Base-by-base conservation (phyloP, 768 basidiomycete species). In the Cystobasidium ongulense region DNA sequence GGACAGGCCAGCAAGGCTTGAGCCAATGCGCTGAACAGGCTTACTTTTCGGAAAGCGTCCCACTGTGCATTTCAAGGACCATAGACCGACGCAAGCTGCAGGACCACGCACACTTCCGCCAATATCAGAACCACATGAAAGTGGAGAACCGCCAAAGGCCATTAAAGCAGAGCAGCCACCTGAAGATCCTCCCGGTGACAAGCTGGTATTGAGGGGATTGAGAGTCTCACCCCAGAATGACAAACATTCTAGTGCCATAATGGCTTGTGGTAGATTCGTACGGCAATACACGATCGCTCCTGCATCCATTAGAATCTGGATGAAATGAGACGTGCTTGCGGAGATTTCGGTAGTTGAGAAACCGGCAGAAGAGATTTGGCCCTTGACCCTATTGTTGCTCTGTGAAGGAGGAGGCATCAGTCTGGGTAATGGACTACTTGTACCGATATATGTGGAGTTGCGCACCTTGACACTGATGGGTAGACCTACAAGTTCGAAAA, bases 151-250 rank as follows among this genome's bases (percentile, higher is more conserved):
- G 2, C 65, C 65, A 52, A 39, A 29, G 13, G 39, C 65, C 65
- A 67, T 67, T 29, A 67, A 52, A 39, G 65, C 65, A 2, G 65
- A 67, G 43, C 65, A 67, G 4, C 65, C 65, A 23, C 65, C 65
- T 29, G 65, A 67, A 29, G 41, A 50, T 2, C 65, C 65, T 18
- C 65, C 65, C 10, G 65, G 65, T 10, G 65, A 67, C 23, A 67
- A 39, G 35, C 23, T 29, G 5, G 65, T 67, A 53, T 67, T 67
- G 8, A 67, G 65, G 13, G 65, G 65, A 25, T 67, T 67, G 4
- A 29, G 29, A 23, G 41, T 46, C 10, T 33, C 41, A 1, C 65
- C 65, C 65, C 65, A 67, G 65, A 67, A 67, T 11, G 29, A 33
- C 18, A 33, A 29, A 31, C 43, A 33, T 39, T 67, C 65, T 50